These are phyloP conservation scores for Trichosporon inkin DNA, from an alignment of 1,284 basidiomycete species.

Conservation along the genomic window DNA sequence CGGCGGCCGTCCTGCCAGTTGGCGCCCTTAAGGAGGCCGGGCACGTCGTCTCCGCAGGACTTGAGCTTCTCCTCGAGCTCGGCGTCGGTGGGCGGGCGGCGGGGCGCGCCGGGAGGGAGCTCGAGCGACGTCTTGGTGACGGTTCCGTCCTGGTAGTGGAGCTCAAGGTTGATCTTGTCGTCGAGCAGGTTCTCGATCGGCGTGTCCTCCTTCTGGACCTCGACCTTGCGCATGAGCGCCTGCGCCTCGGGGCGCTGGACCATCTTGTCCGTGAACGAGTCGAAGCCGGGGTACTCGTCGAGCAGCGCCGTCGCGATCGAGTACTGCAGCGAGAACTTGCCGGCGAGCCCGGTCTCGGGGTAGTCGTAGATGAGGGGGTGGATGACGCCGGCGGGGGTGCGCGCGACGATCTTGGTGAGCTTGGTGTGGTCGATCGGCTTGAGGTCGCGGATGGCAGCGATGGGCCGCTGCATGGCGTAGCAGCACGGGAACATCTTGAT, in stretches of 20 bases:
- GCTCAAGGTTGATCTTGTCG: conserved; percentile 12
- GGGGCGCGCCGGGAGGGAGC: conserved; percentile 12
- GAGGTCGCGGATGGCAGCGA: conserved; percentile 15
- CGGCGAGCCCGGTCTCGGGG: conserved; percentile 12
- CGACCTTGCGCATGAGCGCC: conserved; percentile 10
- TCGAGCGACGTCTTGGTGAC: neutral
- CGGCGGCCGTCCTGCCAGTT: conserved; percentile 8
- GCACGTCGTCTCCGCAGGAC: conserved; percentile 11
- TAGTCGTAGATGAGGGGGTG: conserved; percentile 17
- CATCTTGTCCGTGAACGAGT: conserved; percentile 11
- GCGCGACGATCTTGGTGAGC: conserved; percentile 9
- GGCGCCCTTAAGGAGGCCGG: conserved; percentile 1
- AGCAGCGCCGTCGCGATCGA: conserved; percentile 13
- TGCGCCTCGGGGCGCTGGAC: conserved; percentile 13
- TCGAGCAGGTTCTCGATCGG: conserved; percentile 14
- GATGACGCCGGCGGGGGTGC: conserved; percentile 11
- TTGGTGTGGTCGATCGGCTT: conserved; percentile 8
- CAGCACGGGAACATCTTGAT: conserved; percentile 20
- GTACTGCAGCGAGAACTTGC: conserved; percentile 18
- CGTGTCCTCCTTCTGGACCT: conserved; percentile 12
- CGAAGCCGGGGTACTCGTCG: conserved; percentile 14
- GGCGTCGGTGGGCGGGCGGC: conserved; percentile 9
- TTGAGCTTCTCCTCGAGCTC: conserved; percentile 12
- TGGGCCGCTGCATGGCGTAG: conserved; percentile 17
- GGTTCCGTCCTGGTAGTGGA: conserved; percentile 6